A percentile compares a stretch with the other conserved stretches of the same genome.
Conservation (phyloP, 2,329 filamentous ascomycete species). For the Epichloe baconii region DNA sequence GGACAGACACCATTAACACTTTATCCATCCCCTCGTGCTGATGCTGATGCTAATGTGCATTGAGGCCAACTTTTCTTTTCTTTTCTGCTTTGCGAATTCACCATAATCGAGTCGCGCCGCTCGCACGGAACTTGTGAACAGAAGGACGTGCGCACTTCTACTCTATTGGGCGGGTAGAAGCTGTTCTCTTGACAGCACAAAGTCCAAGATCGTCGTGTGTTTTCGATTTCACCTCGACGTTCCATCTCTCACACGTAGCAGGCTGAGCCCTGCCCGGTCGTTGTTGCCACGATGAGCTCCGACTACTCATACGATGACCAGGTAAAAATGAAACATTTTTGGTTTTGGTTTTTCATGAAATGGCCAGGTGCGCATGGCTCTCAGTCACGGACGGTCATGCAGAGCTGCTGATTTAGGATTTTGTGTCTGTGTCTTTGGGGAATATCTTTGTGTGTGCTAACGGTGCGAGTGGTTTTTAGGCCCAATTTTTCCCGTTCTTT, state of each 20-base stretch:
- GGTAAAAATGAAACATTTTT: slow-evolving; percentile 28
- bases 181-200: background rate
- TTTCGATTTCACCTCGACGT: background rate
- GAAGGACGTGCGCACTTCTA: background rate
- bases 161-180: background rate
- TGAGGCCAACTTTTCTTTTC: background rate
- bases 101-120: background rate
- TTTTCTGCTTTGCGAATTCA: background rate
- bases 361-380: background rate
- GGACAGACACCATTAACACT: slow-evolving; percentile 4
- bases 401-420: background rate
- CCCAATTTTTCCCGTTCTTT: slow-evolving; percentile 99
- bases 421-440: background rate
- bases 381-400: background rate
- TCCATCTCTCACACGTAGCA: slow-evolving; percentile 11
- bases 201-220: slow-evolving; percentile 1
- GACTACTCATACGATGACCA: slow-evolving; percentile 98
- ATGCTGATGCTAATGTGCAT: background rate
- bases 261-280: slow-evolving; percentile 22
- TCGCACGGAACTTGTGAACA: background rate
- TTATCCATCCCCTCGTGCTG: background rate
- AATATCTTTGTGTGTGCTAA: slow-evolving; percentile 2
- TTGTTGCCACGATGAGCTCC: slow-evolving; percentile 56
- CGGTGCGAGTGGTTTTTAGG: slow-evolving; percentile 30
- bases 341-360: background rate